These are phyloP conservation scores for Metahyphopichia silvanorum DNA, from an alignment of 805 yeast species.

Conservation along the genomic window DNA sequence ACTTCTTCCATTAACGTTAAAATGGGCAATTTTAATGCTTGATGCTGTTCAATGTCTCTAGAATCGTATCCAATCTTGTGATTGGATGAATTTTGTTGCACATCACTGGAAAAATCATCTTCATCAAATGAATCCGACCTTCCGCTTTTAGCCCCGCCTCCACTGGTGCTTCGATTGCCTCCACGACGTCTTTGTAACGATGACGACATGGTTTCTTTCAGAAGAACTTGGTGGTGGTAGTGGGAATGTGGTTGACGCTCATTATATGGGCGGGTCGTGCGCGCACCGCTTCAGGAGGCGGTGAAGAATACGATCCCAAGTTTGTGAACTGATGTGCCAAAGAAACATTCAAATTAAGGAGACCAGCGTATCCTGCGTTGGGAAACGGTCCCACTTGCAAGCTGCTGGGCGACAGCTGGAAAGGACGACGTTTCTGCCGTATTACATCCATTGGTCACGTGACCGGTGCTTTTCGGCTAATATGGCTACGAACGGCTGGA, in stretches of 20 bases:
- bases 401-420: too few relatives aligned
- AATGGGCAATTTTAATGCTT: conserved; percentile 52
- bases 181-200: conserved; percentile 78
- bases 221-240: not conserved
- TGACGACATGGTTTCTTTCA: conserved; percentile 16
- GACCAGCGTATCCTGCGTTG: too few relatives aligned
- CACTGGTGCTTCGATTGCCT: conserved; percentile 41
- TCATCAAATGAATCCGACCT: conserved; percentile 22
- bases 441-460: too few relatives aligned
- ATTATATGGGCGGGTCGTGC: too few relatives aligned
- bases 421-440: too few relatives aligned
- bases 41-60: conserved; percentile 48
- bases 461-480: too few relatives aligned
- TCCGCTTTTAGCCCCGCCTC: conserved; percentile 12
- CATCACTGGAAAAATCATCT: conserved; percentile 13
- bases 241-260: not conserved
- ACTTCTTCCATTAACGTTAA: conserved; percentile 97
- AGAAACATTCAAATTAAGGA: too few relatives aligned
- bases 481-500: too few relatives aligned
- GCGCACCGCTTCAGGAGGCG: too few relatives aligned
- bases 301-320: too few relatives aligned
- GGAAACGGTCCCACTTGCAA: too few relatives aligned
- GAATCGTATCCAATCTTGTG: conserved; percentile 85
- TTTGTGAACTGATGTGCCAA: too few relatives aligned
- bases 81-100: conserved; percentile 22